These are phyloP conservation scores for Podospora australis DNA, from an alignment of 495 filamentous ascomycete genomes.

Conservation along the genomic window DNA sequence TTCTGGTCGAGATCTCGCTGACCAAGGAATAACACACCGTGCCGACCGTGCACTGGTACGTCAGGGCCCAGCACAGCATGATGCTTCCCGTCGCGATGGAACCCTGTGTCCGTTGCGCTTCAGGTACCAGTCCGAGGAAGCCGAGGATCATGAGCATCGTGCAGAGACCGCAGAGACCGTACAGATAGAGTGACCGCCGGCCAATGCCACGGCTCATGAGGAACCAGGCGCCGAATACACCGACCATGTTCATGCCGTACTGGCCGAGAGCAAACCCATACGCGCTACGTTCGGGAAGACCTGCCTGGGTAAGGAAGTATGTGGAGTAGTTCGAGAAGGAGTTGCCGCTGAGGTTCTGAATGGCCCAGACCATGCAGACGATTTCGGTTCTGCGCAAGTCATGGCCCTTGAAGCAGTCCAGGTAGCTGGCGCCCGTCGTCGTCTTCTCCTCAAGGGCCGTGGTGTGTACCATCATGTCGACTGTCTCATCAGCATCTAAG, in stretches of 20 bases:
- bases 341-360: constrained; percentile 74
- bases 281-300: constrained; percentile 49
- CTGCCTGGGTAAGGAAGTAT: constrained; percentile 70
- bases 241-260: constrained; percentile 69
- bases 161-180: constrained; percentile 59
- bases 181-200: constrained; percentile 64
- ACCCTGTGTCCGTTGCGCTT: constrained; percentile 43
- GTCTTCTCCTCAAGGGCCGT: constrained; percentile 67
- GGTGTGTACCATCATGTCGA: constrained; percentile 82
- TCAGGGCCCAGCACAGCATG: constrained; percentile 65
- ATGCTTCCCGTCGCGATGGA: constrained; percentile 64
- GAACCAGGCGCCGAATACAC: constrained; percentile 67
- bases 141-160: constrained; percentile 65
- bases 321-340: constrained; percentile 77
- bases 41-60: constrained; percentile 71
- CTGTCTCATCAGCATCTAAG: constrained; percentile 67
- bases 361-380: constrained; percentile 74
- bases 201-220: constrained; percentile 64
- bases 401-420: constrained; percentile 69
- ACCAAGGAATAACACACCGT: constrained; percentile 76
- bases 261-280: constrained; percentile 69
- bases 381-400: constrained; percentile 73
- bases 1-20: constrained; percentile 63
- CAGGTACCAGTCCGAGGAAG: constrained; percentile 60
- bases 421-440: constrained; percentile 60